These are phyloP conservation scores for Neurospora intermedia DNA, from an alignment of 495 filamentous ascomycete species.

Conservation along the genomic window DNA sequence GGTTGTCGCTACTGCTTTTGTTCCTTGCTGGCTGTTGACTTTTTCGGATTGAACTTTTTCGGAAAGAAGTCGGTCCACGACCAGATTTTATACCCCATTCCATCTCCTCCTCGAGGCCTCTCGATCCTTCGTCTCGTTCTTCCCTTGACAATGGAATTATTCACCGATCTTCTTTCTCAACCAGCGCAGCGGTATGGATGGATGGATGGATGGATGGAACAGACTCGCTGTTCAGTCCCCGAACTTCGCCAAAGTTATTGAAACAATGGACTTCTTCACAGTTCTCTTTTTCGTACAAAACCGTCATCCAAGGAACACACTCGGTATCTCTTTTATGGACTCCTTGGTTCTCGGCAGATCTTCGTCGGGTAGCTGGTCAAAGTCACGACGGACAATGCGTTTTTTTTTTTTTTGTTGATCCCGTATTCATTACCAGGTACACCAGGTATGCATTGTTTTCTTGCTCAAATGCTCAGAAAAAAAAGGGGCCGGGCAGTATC, in stretches of 20 bases:
- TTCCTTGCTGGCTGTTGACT: neutral
- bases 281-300: neutral
- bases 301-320: neutral
- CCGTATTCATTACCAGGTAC: neutral
- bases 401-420: neutral
- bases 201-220: neutral
- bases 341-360: neutral
- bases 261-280: neutral
- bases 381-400: neutral
- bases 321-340: neutral
- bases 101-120: neutral
- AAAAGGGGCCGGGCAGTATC: neutral
- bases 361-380: neutral
- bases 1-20: neutral
- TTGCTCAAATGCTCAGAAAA: neutral
- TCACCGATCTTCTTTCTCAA: neutral
- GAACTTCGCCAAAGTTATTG: neutral
- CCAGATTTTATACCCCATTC: neutral
- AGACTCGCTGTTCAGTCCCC: neutral
- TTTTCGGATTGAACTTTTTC: neutral
- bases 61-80: neutral
- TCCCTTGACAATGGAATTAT: neutral
- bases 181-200: neutral
- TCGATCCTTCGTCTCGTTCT: neutral
- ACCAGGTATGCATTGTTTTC: neutral